Conservation (phyloP, 257 asterid species). For the Jacaranda copaia region DNA sequence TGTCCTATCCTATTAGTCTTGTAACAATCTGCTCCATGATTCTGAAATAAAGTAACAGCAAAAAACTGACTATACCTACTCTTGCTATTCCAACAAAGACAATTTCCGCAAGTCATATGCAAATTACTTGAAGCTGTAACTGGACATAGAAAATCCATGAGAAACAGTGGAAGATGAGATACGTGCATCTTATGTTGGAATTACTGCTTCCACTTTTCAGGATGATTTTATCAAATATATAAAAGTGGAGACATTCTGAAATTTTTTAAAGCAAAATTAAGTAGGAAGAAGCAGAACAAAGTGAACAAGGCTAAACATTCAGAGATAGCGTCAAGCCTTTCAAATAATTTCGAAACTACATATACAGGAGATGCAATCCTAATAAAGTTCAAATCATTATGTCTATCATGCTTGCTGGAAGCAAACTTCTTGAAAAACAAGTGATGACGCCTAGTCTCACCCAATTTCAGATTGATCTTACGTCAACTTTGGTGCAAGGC, state of each 20-base stretch:
- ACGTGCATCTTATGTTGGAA: background rate
- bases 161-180: slow-evolving; percentile 23
- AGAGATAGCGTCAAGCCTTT: background rate
- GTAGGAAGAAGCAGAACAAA: background rate
- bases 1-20: background rate
- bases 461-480: background rate
- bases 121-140: slow-evolving; percentile 2
- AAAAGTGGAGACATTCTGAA: background rate
- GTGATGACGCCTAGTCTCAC: slow-evolving; percentile 10
- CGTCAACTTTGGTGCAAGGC: slow-evolving; percentile 11
- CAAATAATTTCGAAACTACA: slow-evolving; percentile 17
- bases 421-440: slow-evolving; percentile 4
- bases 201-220: slow-evolving; percentile 11
- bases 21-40: slow-evolving; percentile 10
- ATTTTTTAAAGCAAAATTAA: no score
- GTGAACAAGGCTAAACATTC: background rate
- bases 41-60: slow-evolving; percentile 10
- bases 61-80: slow-evolving; percentile 10
- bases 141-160: background rate
- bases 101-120: slow-evolving; percentile 6
- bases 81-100: slow-evolving; percentile 20
- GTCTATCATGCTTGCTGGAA: background rate
- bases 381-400: slow-evolving; percentile 1
- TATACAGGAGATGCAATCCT: slow-evolving; percentile 2
- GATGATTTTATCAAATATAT: slow-evolving; percentile 13